phyloP scores from a whole-genome alignment of 306 rosid genomes.

The Cucurbita pepo region DNA sequence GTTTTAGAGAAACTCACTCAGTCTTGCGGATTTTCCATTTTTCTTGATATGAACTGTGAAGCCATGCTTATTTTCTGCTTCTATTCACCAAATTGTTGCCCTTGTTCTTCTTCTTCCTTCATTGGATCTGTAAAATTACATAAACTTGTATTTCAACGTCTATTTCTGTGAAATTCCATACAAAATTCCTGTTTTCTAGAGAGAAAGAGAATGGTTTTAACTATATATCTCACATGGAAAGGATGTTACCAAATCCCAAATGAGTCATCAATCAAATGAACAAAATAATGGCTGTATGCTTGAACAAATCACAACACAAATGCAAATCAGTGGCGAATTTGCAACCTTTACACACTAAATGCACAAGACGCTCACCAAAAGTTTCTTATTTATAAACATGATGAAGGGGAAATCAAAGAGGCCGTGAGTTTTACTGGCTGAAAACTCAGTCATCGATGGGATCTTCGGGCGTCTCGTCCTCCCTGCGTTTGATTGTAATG shows the following conservation, averaged over 20 bases:
- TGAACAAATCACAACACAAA: not conserved
- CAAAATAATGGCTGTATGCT: not conserved
- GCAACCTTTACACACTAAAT: not conserved
- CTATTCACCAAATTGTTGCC: not conserved
- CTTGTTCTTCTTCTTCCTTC: not conserved
- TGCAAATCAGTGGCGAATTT: not conserved
- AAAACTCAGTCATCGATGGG: conserved; percentile 78
- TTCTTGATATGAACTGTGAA: not conserved
- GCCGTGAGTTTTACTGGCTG: not conserved
- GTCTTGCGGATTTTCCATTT: not conserved
- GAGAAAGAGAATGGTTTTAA: not conserved
- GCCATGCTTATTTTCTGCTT: not conserved
- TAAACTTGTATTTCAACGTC: not conserved
- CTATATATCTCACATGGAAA: not conserved
- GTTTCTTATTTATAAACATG: not conserved
- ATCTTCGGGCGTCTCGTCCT: conserved; percentile 64
- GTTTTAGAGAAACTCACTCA: not conserved
- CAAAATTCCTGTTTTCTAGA: not conserved
- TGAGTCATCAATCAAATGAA: not conserved
- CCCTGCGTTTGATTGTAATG: conserved; percentile 74
- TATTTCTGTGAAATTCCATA: not conserved
- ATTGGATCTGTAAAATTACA: not conserved
- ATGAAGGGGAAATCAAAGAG: not conserved
- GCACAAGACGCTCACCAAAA: not conserved
- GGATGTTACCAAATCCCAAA: not conserved